These are phyloP conservation scores for Venturia pyrina DNA, from an alignment of 2,329 filamentous ascomycete genomes.

Conservation along the genomic window DNA sequence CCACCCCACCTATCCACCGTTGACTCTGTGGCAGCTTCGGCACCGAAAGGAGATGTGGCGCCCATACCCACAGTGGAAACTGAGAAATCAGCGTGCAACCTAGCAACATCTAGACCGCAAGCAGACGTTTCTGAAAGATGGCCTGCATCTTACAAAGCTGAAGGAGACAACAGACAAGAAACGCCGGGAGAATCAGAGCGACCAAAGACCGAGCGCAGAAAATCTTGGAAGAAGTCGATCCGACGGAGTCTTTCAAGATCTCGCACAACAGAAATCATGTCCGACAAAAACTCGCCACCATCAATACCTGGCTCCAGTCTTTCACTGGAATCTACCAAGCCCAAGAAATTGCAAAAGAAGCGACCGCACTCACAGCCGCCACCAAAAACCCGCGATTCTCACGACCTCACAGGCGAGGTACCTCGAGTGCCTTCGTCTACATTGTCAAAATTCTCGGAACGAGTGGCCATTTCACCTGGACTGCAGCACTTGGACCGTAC, in stretches of 20 bases:
- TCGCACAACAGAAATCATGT: slow-evolving; percentile 15
- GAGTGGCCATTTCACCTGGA: slow-evolving; percentile 24
- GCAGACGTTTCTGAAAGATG: neutral
- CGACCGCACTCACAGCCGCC: slow-evolving; percentile 19
- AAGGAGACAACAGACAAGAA: neutral
- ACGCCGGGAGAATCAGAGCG: neutral
- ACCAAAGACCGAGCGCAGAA: neutral
- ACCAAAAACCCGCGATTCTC: slow-evolving; percentile 24
- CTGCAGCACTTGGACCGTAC: slow-evolving; percentile 28
- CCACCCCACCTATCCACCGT: neutral
- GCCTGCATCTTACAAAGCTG: neutral
- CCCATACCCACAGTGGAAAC: neutral
- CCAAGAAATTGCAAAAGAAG: slow-evolving; percentile 24
- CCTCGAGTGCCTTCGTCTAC: slow-evolving; percentile 25
- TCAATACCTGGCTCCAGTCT: slow-evolving; percentile 18
- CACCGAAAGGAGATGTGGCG: neutral
- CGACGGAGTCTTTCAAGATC: slow-evolving; percentile 7
- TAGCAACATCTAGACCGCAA: neutral
- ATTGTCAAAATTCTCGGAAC: slow-evolving; percentile 26
- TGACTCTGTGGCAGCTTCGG: neutral
- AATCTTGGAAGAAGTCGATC: slow-evolving; percentile 11
- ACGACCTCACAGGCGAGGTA: slow-evolving; percentile 23
- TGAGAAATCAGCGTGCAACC: neutral
- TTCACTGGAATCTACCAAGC: slow-evolving; percentile 16
- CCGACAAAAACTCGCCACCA: slow-evolving; percentile 18